phyloP scores from a whole-genome alignment of 768 basidiomycete genomes.

The Suillus ampliporus region DNA sequence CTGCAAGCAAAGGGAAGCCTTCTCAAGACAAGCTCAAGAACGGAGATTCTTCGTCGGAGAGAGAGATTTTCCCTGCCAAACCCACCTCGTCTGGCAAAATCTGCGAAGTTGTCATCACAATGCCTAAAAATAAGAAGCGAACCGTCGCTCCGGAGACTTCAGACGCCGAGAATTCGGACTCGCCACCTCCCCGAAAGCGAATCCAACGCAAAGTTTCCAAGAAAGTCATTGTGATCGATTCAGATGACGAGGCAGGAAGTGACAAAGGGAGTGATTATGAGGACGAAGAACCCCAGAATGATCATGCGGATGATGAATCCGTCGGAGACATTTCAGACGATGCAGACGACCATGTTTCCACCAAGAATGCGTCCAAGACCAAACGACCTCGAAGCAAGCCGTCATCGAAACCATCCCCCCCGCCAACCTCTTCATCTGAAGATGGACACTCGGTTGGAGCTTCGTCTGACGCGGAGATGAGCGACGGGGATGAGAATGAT shows the following conservation, averaged over 20 bases:
- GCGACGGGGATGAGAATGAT: slow-evolving; percentile 33
- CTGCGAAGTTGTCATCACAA: slow-evolving; percentile 64
- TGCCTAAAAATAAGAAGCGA: slow-evolving; percentile 23
- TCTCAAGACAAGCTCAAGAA: slow-evolving; percentile 22
- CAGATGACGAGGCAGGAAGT: slow-evolving; percentile 55
- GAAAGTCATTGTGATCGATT: slow-evolving; percentile 49
- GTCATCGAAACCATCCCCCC: slow-evolving; percentile 23
- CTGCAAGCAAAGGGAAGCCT: slow-evolving; percentile 46
- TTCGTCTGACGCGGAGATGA: slow-evolving; percentile 28
- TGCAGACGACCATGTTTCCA: slow-evolving; percentile 26
- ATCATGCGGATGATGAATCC: slow-evolving; percentile 43
- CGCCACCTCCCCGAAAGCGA: slow-evolving; percentile 43
- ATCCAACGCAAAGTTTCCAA: slow-evolving; percentile 42
- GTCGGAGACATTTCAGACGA: slow-evolving; percentile 36
- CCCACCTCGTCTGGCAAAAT: slow-evolving; percentile 45
- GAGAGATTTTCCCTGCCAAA: slow-evolving; percentile 32
- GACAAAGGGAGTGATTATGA: slow-evolving; percentile 37
- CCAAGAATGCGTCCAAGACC: slow-evolving; percentile 28
- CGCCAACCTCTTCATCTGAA: slow-evolving; percentile 36
- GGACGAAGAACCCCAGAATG: slow-evolving; percentile 23
- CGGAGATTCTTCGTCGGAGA: slow-evolving; percentile 24
- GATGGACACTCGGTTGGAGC: slow-evolving; percentile 31
- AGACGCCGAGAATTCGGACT: slow-evolving; percentile 42
- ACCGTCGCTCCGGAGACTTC: slow-evolving; percentile 25
- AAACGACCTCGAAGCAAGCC: slow-evolving; percentile 25